Evolutionary conservation across 805 yeast genomes (phyloP), one percentile per base, ranked within the genome.

Genomic region (Candida manassasensis): DNA sequence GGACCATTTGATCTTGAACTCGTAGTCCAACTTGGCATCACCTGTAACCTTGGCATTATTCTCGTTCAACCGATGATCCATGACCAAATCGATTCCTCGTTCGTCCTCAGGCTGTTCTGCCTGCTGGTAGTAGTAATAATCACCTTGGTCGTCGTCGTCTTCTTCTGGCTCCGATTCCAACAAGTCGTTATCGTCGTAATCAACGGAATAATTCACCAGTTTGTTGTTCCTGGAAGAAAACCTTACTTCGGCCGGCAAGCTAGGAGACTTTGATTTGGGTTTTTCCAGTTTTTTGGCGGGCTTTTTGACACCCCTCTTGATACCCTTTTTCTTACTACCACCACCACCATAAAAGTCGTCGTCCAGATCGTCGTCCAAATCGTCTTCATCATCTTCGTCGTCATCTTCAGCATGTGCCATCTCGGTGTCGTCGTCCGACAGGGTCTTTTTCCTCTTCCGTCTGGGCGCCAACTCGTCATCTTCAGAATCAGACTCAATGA

Each of bases 1-100:
- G 13, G 75, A 69, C 98, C 99, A 93, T 62, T 93, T 93, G 48
- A 93, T 73, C 47, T 70, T 57, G 53, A 77, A 63, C 33, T 76
- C 71, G 49, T 69, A 81, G 40, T 75, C 78, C 34, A 64, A 63
- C 47, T 81, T 82, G 27, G 85, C 81, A 31, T 69, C 73, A 32
- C 65, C 58, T 11, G 77, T 69, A 29, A 59, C 41, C 56, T 63
- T 61, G 16, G 65, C 61, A 35, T 57, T 60, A 29, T 55, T 61
- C 34, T 49, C 56, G 32, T 61, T 58, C 27, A 53, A 42, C 35
- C 62, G 59, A 40, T 63, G 71, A 48, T 67, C 71, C 52, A 67
- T 47, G 1, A 67, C 71, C 28, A 51, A 44, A 39, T 66, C 72
- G 21, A 67, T 59, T 0, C 59, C 53, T 13, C 53, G 45, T 34